These are phyloP conservation scores for Tympanopsis confertula DNA, from an alignment of 2,329 filamentous ascomycete genomes.

Conservation along the genomic window DNA sequence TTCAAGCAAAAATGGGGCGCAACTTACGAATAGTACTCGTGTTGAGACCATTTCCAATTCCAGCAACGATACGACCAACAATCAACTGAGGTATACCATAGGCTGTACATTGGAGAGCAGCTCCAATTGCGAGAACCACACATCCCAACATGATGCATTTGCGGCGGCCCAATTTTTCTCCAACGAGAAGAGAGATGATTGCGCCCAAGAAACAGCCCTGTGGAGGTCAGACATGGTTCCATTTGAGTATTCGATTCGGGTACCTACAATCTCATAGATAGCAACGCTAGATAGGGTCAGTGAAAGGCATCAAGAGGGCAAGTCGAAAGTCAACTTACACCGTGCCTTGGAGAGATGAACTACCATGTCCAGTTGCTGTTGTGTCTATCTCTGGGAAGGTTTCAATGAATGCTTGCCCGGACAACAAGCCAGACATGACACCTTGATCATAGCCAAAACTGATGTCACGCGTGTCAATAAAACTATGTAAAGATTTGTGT, in stretches of 20 bases:
- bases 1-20: too few species aligned
- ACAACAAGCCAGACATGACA: slow-evolving; percentile 20
- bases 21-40: slow-evolving; percentile 20
- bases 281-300: slow-evolving; percentile 10
- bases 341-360: slow-evolving; percentile 19
- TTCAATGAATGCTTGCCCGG: slow-evolving; percentile 13
- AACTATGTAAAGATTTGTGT: too few species aligned
- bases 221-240: neutral
- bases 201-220: slow-evolving; percentile 22
- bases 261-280: slow-evolving; percentile 15
- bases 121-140: slow-evolving; percentile 18
- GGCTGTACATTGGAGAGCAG: slow-evolving; percentile 18
- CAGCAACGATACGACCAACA: slow-evolving; percentile 20
- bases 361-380: slow-evolving; percentile 12
- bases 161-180: slow-evolving; percentile 21
- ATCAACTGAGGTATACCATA: slow-evolving; percentile 20
- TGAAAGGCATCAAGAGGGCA: neutral
- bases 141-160: slow-evolving; percentile 18
- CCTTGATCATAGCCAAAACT: too few species aligned
- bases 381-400: slow-evolving; percentile 15
- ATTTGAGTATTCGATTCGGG: too few species aligned
- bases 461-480: too few species aligned
- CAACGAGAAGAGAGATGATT: slow-evolving; percentile 16
- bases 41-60: slow-evolving; percentile 23
- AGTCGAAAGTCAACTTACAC: slow-evolving; percentile 12